Conservation (phyloP, 2,329 filamentous ascomycete genomes). For the Microdochium trichocladiopsis region DNA sequence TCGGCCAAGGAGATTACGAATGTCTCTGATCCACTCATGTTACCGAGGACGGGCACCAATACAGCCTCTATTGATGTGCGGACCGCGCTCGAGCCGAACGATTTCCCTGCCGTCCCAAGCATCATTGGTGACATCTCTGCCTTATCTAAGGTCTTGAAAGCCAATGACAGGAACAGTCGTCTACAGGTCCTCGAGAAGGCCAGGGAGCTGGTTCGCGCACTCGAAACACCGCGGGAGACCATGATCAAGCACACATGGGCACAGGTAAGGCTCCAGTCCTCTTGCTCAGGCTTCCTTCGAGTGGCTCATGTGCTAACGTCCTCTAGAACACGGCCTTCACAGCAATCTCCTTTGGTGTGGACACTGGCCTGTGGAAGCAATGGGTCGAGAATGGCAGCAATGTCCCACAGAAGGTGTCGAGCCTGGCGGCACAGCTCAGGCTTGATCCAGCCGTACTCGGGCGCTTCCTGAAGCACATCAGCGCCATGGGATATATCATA, state of each 20-base stretch:
- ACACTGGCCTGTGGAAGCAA: slow-evolving; percentile 26
- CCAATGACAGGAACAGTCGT: neutral
- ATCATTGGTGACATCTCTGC: slow-evolving; percentile 5
- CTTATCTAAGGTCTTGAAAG: slow-evolving; percentile 1
- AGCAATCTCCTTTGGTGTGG: slow-evolving; percentile 15
- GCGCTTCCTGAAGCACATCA: slow-evolving; percentile 24
- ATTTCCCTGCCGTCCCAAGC: slow-evolving; percentile 5
- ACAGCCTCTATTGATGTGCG: slow-evolving; percentile 14
- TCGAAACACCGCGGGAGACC: slow-evolving; percentile 39
- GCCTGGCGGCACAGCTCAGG: slow-evolving; percentile 19
- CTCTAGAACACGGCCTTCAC: neutral
- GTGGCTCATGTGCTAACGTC: neutral
- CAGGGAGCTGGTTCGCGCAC: slow-evolving; percentile 21
- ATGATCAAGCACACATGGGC: slow-evolving; percentile 39
- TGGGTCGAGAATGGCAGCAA: slow-evolving; percentile 20
- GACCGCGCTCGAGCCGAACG: slow-evolving; percentile 11
- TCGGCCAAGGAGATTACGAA: too few species aligned
- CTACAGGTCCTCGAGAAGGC: slow-evolving; percentile 24
- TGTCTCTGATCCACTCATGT: too few species aligned
- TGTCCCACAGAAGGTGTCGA: slow-evolving; percentile 18
- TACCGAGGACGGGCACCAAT: too few species aligned
- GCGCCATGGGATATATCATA: slow-evolving; percentile 23
- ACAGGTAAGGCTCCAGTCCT: too few species aligned
- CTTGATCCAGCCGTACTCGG: slow-evolving; percentile 13
- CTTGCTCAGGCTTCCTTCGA: slow-evolving; percentile 1